Evolutionary conservation across 345 rosid species (phyloP).

Genomic region (Populus deltoides): DNA sequence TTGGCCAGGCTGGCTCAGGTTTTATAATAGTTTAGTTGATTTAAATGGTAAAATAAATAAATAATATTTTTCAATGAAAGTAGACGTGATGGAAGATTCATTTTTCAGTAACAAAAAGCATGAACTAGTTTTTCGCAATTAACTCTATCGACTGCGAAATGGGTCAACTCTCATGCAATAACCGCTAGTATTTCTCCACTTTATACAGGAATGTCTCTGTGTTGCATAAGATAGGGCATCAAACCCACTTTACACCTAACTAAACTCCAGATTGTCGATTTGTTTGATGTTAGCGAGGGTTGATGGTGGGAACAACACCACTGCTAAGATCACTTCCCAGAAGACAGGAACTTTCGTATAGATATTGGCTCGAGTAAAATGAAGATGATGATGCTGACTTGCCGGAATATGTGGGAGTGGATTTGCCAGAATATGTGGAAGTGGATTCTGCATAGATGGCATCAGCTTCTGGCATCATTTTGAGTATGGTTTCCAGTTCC

Average conservation of each 20-base stretch:
- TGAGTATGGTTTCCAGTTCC: slow-evolving; percentile 65
- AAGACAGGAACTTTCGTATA: slow-evolving; percentile 30
- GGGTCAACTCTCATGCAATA: neutral
- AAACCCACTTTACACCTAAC: neutral
- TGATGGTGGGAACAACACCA: slow-evolving; percentile 47
- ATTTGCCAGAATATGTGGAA: slow-evolving; percentile 27
- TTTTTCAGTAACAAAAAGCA: neutral
- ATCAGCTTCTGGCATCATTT: slow-evolving; percentile 46
- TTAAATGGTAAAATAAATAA: no score
- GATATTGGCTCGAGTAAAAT: slow-evolving; percentile 25
- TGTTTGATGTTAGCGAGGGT: slow-evolving; percentile 44
- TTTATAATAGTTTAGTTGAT: no score
- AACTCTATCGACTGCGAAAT: neutral
- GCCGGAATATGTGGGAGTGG: slow-evolving; percentile 25
- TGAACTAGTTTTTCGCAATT: neutral
- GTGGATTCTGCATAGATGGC: neutral
- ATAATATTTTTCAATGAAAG: neutral
- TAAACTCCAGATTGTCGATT: neutral
- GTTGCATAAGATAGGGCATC: neutral
- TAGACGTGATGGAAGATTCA: neutral
- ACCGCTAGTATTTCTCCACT: neutral
- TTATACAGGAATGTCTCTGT: neutral
- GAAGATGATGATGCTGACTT: slow-evolving; percentile 41
- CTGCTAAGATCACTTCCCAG: slow-evolving; percentile 71
- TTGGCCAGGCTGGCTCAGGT: no score